Percentiles rank a stretch among this genome's conserved stretches.
Conservation (phyloP, 208 protist genomes). For the Trichomonas vaginalis region DNA sequence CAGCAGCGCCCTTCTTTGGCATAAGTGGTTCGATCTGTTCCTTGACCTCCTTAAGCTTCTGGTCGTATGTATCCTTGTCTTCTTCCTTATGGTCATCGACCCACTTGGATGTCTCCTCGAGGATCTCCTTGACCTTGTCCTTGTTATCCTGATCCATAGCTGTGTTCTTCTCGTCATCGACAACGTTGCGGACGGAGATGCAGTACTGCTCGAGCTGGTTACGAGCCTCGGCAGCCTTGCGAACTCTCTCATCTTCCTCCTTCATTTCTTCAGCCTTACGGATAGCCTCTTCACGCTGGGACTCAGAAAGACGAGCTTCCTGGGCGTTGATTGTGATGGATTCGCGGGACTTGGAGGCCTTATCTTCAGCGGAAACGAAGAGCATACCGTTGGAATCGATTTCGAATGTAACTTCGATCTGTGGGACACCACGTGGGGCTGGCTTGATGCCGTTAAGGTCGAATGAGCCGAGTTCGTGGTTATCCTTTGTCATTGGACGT, state of each 20-base stretch:
- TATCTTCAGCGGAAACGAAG: constrained; percentile 77
- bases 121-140: neutral
- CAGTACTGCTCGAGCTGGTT: neutral
- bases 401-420: constrained; percentile 93
- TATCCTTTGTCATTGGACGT: constrained; percentile 80
- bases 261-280: neutral
- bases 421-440: constrained; percentile 43
- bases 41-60: neutral
- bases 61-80: neutral
- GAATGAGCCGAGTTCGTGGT: constrained; percentile 91
- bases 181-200: neutral
- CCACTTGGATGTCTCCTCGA: neutral
- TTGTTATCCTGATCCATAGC: neutral
- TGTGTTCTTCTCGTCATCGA: neutral
- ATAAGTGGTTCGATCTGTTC: neutral
- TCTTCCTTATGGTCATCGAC: neutral
- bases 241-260: neutral
- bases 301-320: neutral
- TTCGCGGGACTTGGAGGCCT: constrained; percentile 30
- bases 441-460: constrained; percentile 63
- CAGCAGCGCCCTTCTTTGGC: neutral
- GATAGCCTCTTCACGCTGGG: neutral
- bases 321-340: constrained; percentile 14
- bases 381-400: constrained; percentile 92
- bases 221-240: neutral